Base-by-base conservation (phyloP, 2,329 filamentous ascomycete species). In the Trichoderma sp. region DNA sequence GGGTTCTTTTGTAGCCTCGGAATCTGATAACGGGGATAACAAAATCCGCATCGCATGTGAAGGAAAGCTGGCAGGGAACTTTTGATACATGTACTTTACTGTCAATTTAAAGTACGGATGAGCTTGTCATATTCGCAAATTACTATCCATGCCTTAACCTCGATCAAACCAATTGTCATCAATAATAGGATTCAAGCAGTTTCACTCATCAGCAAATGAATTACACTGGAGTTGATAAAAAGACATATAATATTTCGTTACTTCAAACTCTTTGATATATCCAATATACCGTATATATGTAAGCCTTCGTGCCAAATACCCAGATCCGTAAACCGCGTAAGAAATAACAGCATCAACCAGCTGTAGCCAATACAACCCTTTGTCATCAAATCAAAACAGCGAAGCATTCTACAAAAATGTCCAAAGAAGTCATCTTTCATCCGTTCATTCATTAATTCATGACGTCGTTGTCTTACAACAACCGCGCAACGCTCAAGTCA, bases 401-500 rank as follows among this genome's bases (percentile, higher is more conserved):
- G 66, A 70, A 70, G 30, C 57, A 36, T 36, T 70, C 56, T 70
- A 62, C 66, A 51, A 51, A 61, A 57, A 21, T 62, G 21, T 53
- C 57, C 66, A 62, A 69, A 61, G 15, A 70, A 36, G 24, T 34
- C 39, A 62, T 26, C 56, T 43, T 32, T 62, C 57, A 60, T 68
- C 57, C 57, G 47, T 69, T 51, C 39, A 51, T 70, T 70, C 66
- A 70, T 70, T 53, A 70, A 70, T 61, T 70, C 66, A 39, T 70
- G 66, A 62, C 56, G 51, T 62, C 57, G 57, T 70, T 51, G 66
- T 70, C 66, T 62, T 34, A 14, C 9, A 30, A 21, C 24, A 36
- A 26, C n/a, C 21, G n/a, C 14, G 64, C 34, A 53, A 34, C 30
- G 21, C 73, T 85, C 78, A 93, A 62, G 91, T 93, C 75, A 93